phyloP scores from a whole-genome alignment of 1,139 yeast species.

The Hanseniaspora gamundiae region DNA sequence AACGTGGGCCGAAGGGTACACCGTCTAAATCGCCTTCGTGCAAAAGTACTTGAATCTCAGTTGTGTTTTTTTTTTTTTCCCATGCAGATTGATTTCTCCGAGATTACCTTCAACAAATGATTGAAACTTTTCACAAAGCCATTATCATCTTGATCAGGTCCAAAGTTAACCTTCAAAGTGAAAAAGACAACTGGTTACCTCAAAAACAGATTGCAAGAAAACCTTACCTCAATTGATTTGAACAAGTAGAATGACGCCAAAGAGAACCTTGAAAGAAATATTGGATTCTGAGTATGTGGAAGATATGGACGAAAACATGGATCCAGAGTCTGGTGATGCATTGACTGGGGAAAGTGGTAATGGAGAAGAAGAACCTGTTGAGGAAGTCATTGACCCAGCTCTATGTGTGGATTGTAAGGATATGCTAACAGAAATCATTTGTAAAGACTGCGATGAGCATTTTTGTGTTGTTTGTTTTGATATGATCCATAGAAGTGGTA shows the following conservation, averaged over 20 bases:
- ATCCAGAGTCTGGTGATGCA: slow-evolving; percentile 11
- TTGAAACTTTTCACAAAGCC: no score
- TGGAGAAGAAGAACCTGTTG: slow-evolving; percentile 10
- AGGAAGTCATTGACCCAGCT: slow-evolving; percentile 20
- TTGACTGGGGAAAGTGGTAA: slow-evolving; percentile 13
- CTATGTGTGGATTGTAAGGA: slow-evolving; percentile 59
- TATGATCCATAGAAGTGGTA: slow-evolving; percentile 56
- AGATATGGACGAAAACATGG: slow-evolving; percentile 16
- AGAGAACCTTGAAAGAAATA: slow-evolving; percentile 23
- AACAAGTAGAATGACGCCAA: slow-evolving; percentile 6
- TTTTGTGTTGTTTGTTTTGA: slow-evolving; percentile 58
- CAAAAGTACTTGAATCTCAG: no score
- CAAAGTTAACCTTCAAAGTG: no score
- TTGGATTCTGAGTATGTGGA: slow-evolving; percentile 24
- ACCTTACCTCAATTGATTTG: no score
- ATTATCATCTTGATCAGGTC: no score
- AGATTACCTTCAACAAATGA: no score
- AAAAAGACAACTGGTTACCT: no score
- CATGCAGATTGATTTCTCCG: no score
- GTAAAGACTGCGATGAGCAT: slow-evolving; percentile 47
- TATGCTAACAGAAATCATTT: slow-evolving; percentile 48
- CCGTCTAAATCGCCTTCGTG: no score
- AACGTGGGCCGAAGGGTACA: no score
- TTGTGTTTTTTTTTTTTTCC: no score
- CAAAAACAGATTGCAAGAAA: no score